A percentile compares a stretch with the other conserved stretches of the same genome.
phyloP scores from a whole-genome alignment of 2,329 filamentous ascomycete genomes.

The Venturia nashicola region DNA sequence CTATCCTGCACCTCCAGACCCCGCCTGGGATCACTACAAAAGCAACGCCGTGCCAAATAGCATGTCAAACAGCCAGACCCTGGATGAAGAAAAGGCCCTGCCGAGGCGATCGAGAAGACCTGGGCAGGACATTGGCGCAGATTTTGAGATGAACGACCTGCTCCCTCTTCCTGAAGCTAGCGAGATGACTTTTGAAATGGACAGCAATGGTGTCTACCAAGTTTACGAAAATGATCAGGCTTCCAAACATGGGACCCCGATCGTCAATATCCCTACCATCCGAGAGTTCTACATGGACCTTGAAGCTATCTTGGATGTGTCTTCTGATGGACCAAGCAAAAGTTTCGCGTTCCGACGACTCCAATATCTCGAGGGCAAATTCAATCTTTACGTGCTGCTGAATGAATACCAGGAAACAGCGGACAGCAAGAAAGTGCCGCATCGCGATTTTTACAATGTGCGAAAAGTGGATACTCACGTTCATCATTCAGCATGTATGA shows the following conservation, averaged over 20 bases:
- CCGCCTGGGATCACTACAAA: conserved; percentile 65
- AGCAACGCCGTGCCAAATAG: conserved; percentile 20
- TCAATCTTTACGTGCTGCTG: conserved; percentile 82
- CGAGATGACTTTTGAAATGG: conserved; percentile 64
- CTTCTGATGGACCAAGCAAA: conserved; percentile 90
- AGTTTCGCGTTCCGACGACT: conserved; percentile 92
- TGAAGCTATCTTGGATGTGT: conserved; percentile 75
- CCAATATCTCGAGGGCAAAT: conserved; percentile 93
- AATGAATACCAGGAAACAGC: conserved; percentile 98
- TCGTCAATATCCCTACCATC: conserved; percentile 77
- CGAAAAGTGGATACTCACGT: conserved; percentile 98
- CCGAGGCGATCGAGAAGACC: conserved; percentile 50
- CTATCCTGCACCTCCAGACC: conserved; percentile 83
- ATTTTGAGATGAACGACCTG: conserved; percentile 73
- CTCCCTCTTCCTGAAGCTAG: conserved; percentile 60
- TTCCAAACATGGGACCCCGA: conserved; percentile 51
- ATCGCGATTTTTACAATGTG: conserved; percentile 98
- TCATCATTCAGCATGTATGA: conserved; percentile 98
- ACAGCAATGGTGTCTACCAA: conserved; percentile 80
- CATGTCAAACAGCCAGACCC: conserved; percentile 24
- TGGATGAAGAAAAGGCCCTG: conserved; percentile 19
- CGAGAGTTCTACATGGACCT: conserved; percentile 94
- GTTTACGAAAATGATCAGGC: conserved; percentile 57
- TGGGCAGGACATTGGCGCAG: conserved; percentile 80
- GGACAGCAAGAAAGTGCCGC: conserved; percentile 93